Evolutionary conservation across 805 yeast species (phyloP).

Genomic region (Ogataea salicorniae): DNA sequence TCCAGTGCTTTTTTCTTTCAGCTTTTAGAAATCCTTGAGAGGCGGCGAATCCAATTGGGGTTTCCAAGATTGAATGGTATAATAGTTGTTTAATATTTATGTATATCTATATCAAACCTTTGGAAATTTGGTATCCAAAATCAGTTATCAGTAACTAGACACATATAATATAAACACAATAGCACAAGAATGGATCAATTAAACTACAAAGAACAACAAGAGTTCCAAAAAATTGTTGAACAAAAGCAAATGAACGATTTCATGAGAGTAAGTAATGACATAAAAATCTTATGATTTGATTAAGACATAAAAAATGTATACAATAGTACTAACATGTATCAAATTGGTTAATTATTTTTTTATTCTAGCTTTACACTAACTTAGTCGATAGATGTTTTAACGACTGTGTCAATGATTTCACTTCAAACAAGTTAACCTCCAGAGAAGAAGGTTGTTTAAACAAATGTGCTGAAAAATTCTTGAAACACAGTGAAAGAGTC

Average conservation of each 20-base stretch:
- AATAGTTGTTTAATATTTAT: no score
- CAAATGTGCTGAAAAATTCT: conserved; percentile 95
- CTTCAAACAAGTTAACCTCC: conserved; percentile 78
- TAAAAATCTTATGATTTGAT: neutral
- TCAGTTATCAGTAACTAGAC: no score
- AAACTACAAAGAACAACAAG: conserved; percentile 93
- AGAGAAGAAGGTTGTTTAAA: conserved; percentile 83
- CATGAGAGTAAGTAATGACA: conserved; percentile 62
- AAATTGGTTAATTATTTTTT: neutral
- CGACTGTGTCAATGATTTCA: conserved; percentile 98
- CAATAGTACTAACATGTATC: neutral
- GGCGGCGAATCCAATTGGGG: no score
- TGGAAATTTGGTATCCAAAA: no score
- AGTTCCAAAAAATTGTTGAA: conserved; percentile 91
- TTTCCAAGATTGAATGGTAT: no score
- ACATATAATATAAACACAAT: neutral
- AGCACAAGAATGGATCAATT: conserved; percentile 75
- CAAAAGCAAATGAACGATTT: conserved; percentile 98
- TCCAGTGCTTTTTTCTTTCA: no score
- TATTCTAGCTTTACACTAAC: conserved; percentile 64
- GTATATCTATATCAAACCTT: no score
- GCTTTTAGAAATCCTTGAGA: no score
- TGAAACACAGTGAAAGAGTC: conserved; percentile 96
- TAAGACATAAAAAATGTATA: no score
- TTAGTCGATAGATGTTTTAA: conserved; percentile 95